Conservation (phyloP, 441 rosid genomes). For the Bruguiera hainesii region DNA sequence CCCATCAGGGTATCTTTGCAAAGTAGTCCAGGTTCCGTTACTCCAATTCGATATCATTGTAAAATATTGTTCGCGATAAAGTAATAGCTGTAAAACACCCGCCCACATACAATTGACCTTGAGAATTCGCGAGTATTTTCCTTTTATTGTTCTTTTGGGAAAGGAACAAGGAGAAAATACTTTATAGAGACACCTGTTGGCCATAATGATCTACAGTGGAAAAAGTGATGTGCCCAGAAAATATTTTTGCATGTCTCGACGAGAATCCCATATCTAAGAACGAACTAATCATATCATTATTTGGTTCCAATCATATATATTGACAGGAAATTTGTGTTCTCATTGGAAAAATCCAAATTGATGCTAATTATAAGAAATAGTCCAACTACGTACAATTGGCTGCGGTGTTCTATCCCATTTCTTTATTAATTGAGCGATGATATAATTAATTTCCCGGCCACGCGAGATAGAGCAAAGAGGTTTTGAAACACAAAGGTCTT, state of each 20-base stretch:
- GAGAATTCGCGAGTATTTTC: too few relatives aligned
- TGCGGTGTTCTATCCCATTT: too few relatives aligned
- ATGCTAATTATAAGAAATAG: neutral
- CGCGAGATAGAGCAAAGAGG: neutral
- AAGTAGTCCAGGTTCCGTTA: conserved; percentile 21
- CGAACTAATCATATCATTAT: neutral
- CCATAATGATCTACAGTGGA: neutral
- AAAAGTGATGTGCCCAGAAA: neutral
- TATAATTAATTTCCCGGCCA: neutral
- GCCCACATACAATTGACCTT: too few relatives aligned
- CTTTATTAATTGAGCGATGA: neutral
- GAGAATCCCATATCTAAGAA: neutral
- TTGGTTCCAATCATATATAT: neutral
- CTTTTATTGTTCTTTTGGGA: too few relatives aligned
- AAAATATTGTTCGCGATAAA: too few relatives aligned
- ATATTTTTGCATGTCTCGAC: neutral
- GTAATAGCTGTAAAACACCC: too few relatives aligned
- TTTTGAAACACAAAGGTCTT: neutral
- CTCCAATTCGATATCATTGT: too few relatives aligned
- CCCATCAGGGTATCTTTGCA: neutral
- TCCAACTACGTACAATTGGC: neutral
- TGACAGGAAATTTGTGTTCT: neutral
- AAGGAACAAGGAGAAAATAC: too few relatives aligned
- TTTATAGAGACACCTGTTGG: too few relatives aligned
- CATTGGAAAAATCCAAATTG: neutral